Base-by-base conservation (phyloP, 139 green algal genomes). In the Chlorokybus atmophyticus region DNA sequence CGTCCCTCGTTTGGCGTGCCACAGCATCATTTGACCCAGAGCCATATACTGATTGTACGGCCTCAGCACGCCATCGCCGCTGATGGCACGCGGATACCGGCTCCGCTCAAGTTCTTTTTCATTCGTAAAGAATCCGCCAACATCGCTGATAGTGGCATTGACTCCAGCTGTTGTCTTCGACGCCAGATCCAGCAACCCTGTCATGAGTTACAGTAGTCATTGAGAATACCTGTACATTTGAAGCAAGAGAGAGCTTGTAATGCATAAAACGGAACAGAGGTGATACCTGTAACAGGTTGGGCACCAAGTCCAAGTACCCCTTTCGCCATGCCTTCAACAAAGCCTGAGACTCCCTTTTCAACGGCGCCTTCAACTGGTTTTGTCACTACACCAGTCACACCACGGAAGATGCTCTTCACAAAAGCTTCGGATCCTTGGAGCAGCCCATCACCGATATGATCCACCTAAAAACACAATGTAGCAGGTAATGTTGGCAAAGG, bases 351-450 rank as follows among this genome's bases (percentile, higher is more conserved):
- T 5, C 87, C 87, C 5, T 68, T 59, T 40, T 71, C 40, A 61
- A 81, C 64, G 1, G 81, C 82, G 2, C 87, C 87, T 55, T 88
- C 55, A 49, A 93, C 14, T 8, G 87, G 87, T 66, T 87, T 84
- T n/a, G 70, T 68, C 7, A 94, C 59, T 3, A 95, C 73, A 26
- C 87, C 87, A 17, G 70, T 73, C 23, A 87, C 74, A 5, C 87
- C 85, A 4, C 68, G 50, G 74, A 77, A 64, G 27, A 94, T 27
- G 29, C 74, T 67, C 48, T 78, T 71, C 29, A 75, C 84, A 1
- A 94, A 64, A 2, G 82, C 79, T 1, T 71, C 66, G 24, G 68
- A 77, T 3, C 87, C 87, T 67, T 88, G 79, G 25, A 83, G 27
- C 49, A 94, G 48, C 6, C 84, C 86, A 23, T 83, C 76, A 3